Base-by-base conservation (phyloP, 2,329 filamentous ascomycete genomes). In the Phyllosticta paracitricarpa region DNA sequence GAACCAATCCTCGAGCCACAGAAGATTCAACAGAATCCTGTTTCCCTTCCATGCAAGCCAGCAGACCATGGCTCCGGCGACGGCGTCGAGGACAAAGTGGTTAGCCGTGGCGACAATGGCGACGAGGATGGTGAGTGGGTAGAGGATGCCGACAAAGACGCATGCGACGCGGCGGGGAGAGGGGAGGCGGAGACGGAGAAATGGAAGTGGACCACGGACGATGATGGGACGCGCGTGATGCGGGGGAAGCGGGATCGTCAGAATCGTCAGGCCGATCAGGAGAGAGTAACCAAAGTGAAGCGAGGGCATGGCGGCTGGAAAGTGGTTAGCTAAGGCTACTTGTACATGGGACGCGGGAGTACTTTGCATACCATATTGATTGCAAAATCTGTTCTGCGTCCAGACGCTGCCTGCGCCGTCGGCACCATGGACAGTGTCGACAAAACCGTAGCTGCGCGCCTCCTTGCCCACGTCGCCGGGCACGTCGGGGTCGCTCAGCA, bases 251-350 rank as follows among this genome's bases (percentile, higher is more conserved):
- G 87, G 87, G 55, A 89, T 81, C 0, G 82, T 84, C 66, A 83
- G 82, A 62, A 89, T 80, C 3, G 87, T 89, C 12, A 89, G 73
- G 7, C 87, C 87, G 68, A 90, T 85, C 67, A 90, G 81, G 30
- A 90, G 81, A 3, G 85, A 87, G 75, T 90, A 90, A 2, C 87
- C 87, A 68, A 90, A 90, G 71, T 90, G 87, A 17, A 90, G 78
- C 0, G 84, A 88, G 0, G 87, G 87, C 87, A 90, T 90, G 7
- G 87, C 87, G 60, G 85, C 84, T 85, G 52, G 6, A 8, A 51
- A 33, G 28, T 5, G 19, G 2, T 57, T 17, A 17, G 24, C 35
- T 40, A n/a, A n/a, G 24, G 22, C 12, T n/a, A 3, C 51, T 57
- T 28, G 56, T 51, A 10, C 48, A 30, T 28, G 12, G n/a, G 9